Evolutionary conservation across 495 filamentous ascomycete genomes (phyloP).

Genomic region (Xylaria flabelliformis): DNA sequence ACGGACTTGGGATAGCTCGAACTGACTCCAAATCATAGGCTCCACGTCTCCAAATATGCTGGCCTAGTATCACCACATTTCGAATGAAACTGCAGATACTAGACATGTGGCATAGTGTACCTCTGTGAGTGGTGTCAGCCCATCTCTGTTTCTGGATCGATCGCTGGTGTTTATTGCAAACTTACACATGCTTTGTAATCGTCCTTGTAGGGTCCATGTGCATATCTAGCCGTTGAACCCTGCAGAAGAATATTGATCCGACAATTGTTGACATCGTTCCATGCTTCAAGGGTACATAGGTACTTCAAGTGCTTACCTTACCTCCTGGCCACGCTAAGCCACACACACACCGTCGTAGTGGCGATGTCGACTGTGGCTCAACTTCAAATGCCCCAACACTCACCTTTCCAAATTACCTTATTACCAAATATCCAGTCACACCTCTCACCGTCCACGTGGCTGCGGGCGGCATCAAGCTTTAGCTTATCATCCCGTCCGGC

Average conservation of each 20-base stretch:
- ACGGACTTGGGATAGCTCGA: not conserved
- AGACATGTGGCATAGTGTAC: not conserved
- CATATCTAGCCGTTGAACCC: slow-evolving; percentile 1
- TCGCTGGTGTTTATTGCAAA: slow-evolving; percentile 15
- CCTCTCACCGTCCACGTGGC: slow-evolving; percentile 24
- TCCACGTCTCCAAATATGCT: not conserved
- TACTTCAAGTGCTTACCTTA: not conserved
- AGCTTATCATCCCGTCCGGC: not conserved
- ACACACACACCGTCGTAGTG: not conserved
- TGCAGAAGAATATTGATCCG: not conserved
- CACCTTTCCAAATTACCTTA: not conserved
- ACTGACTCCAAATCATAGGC: not conserved
- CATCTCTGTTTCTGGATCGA: not conserved
- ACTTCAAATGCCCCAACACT: not conserved
- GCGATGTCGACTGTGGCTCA: slow-evolving; percentile 10
- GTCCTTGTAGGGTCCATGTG: not conserved
- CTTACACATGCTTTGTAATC: slow-evolving; percentile 15
- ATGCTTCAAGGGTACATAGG: slow-evolving; percentile 12
- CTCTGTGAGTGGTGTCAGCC: not conserved
- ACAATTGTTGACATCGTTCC: not conserved
- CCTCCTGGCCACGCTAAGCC: not conserved
- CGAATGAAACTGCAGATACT: not conserved
- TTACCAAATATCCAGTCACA: slow-evolving; percentile 13
- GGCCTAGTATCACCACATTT: not conserved
- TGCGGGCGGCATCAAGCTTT: not conserved